A percentile compares a stretch with the other conserved stretches of the same genome.
These are phyloP conservation scores for Zoysia japonica DNA, from an alignment of 176 grass and related monocot species.

Conservation along the genomic window DNA sequence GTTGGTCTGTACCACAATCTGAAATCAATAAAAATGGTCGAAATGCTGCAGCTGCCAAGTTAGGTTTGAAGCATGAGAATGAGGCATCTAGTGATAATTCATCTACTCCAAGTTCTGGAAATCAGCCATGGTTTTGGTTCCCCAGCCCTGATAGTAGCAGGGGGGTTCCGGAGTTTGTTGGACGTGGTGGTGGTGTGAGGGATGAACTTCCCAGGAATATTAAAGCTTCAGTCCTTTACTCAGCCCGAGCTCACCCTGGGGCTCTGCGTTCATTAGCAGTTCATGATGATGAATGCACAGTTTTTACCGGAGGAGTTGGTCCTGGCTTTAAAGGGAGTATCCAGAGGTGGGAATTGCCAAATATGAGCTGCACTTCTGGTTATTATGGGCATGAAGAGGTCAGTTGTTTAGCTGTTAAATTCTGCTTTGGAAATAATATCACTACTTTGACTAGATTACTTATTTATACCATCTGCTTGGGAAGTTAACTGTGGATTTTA, in stretches of 20 bases:
- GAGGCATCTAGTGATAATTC: constrained; percentile 41
- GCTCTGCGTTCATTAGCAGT: constrained; percentile 69
- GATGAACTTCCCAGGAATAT: constrained; percentile 79
- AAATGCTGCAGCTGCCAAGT: constrained; percentile 43
- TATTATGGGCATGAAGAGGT: constrained; percentile 99
- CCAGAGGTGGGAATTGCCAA: constrained; percentile 89
- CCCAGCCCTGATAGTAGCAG: constrained; percentile 65
- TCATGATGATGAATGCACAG: constrained; percentile 75
- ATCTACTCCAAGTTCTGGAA: constrained; percentile 49
- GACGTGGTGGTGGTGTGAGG: constrained; percentile 58
- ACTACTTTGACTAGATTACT: too few relatives aligned
- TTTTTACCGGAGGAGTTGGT: constrained; percentile 93
- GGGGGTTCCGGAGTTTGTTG: constrained; percentile 69
- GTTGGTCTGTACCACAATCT: constrained; percentile 69
- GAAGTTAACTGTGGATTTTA: background rate
- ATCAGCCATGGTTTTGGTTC: constrained; percentile 89
- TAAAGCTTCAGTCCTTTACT: constrained; percentile 73
- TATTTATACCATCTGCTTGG: background rate
- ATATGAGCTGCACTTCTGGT: constrained; percentile 79
- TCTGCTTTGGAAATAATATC: too few relatives aligned
- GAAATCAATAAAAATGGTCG: constrained; percentile 59
- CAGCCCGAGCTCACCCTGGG: constrained; percentile 81
- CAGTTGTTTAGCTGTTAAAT: constrained; percentile 30
- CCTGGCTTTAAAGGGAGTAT: constrained; percentile 94
- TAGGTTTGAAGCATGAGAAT: constrained; percentile 47